Conservation (phyloP, 257 asterid species). For the Capsicum pubescens region DNA sequence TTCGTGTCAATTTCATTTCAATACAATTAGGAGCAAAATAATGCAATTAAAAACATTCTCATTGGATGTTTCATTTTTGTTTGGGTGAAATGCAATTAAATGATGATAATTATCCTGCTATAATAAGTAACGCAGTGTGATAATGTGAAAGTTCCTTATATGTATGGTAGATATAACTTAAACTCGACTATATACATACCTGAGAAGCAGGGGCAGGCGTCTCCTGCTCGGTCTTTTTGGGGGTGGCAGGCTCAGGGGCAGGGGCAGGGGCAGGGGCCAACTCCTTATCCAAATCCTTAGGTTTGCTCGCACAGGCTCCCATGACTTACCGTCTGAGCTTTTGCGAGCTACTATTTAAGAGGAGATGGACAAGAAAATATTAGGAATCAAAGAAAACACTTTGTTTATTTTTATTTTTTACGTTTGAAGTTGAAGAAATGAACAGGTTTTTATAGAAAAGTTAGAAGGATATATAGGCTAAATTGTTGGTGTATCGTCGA, state of each 20-base stretch:
- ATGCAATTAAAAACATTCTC: neutral
- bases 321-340: constrained; percentile 41
- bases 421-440: constrained; percentile 33
- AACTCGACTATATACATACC: constrained; percentile 31
- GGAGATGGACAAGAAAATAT: constrained; percentile 29
- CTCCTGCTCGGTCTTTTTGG: constrained; percentile 47
- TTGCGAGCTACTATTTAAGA: neutral
- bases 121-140: neutral
- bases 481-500: constrained; percentile 24
- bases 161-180: too few species aligned
- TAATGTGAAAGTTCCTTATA: neutral
- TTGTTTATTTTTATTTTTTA: neutral
- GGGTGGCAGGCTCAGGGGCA: constrained; percentile 48
- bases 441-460: constrained; percentile 43
- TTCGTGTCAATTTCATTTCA: neutral
- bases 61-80: neutral
- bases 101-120: neutral
- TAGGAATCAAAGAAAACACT: neutral
- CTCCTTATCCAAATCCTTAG: constrained; percentile 61
- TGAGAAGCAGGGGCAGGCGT: constrained; percentile 38
- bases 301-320: constrained; percentile 98
- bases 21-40: neutral
- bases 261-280: constrained; percentile 49
- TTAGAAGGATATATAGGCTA: neutral
- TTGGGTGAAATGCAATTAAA: neutral